Conservation (phyloP, 768 basidiomycete genomes). For the Calocybe cyanea region DNA sequence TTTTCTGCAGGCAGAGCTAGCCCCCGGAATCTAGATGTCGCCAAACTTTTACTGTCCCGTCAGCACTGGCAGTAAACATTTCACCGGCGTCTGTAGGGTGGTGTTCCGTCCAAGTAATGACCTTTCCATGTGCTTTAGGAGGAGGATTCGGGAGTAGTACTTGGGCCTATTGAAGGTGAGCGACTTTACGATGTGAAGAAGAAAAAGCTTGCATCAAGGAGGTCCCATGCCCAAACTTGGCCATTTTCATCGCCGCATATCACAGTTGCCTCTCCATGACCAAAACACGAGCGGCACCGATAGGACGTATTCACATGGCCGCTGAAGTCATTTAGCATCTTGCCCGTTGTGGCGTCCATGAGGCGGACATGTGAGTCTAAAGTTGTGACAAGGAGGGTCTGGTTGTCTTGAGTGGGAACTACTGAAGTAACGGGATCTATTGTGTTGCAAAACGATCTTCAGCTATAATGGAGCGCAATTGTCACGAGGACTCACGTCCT, state of each 20-base stretch:
- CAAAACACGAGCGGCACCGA: conserved; percentile 78
- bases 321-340: conserved; percentile 78
- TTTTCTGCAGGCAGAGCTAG: no score
- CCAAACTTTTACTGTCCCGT: conserved; percentile 93
- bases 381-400: conserved; percentile 77
- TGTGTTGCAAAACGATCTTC: conserved; percentile 26
- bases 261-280: conserved; percentile 76
- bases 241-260: conserved; percentile 91
- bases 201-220: conserved; percentile 65
- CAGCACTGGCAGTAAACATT: conserved; percentile 86
- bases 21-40: conserved; percentile 33
- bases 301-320: conserved; percentile 77
- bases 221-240: conserved; percentile 87
- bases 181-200: conserved; percentile 2
- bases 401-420: conserved; percentile 71
- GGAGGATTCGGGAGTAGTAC: conserved; percentile 70
- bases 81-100: conserved; percentile 80
- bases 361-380: conserved; percentile 84
- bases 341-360: conserved; percentile 81
- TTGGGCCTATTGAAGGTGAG: conserved; percentile 49
- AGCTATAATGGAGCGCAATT: background rate
- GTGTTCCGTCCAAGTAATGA: conserved; percentile 90
- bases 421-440: conserved; percentile 81
- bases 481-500: conserved; percentile 61
- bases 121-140: conserved; percentile 73